phyloP scores from a whole-genome alignment of 2,329 filamentous ascomycete species.

The Aspergillus sp. region DNA sequence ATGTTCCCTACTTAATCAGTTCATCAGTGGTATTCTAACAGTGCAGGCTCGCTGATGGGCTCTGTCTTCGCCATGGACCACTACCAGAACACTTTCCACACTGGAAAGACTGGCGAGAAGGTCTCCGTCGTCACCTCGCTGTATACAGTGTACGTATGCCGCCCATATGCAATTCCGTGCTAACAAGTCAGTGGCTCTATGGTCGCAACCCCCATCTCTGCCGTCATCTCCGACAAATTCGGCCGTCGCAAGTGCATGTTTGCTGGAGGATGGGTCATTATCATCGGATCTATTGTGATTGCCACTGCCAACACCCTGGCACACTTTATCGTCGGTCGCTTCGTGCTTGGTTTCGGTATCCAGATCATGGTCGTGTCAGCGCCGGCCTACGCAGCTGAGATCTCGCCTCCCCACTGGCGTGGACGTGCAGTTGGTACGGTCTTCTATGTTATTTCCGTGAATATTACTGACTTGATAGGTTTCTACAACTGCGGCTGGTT shows the following conservation, averaged over 20 bases:
- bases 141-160: conserved; percentile 47
- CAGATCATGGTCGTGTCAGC: conserved; percentile 51
- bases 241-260: conserved; percentile 52
- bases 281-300: conserved; percentile 46
- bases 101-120: conserved; percentile 37
- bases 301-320: conserved; percentile 35
- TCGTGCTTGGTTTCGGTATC: conserved; percentile 50
- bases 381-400: conserved; percentile 51
- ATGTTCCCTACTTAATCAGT: not conserved
- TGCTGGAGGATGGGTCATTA: conserved; percentile 45
- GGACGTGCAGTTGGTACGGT: conserved; percentile 33
- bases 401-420: conserved; percentile 52
- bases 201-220: conserved; percentile 39
- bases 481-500: conserved; percentile 58
- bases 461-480: conserved; percentile 18
- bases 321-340: conserved; percentile 50
- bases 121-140: conserved; percentile 47
- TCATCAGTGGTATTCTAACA: not conserved
- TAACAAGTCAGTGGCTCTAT: conserved; percentile 39
- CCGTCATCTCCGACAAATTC: conserved; percentile 46
- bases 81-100: conserved; percentile 42
- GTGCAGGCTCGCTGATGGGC: conserved; percentile 28
- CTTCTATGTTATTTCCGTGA: not conserved
- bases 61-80: conserved; percentile 30
- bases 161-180: not conserved